Conservation (phyloP, 495 filamentous ascomycete species). For the Cudoniella acicularis region DNA sequence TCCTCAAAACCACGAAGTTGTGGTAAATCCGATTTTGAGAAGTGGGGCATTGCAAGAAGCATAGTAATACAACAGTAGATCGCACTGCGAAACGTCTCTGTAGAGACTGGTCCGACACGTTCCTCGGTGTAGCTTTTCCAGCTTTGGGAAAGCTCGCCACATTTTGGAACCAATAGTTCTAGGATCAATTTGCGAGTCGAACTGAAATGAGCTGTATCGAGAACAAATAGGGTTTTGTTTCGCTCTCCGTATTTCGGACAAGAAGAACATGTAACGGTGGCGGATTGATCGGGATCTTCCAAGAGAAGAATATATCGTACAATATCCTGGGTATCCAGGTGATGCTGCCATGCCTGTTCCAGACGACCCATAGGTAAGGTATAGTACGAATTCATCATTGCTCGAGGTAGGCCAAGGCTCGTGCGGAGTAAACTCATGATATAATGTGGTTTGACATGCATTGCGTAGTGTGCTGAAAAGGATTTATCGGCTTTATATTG, state of each 20-base stretch:
- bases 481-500: slow-evolving; percentile 19
- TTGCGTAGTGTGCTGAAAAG: slow-evolving; percentile 13
- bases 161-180: slow-evolving; percentile 44
- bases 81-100: slow-evolving; percentile 42
- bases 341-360: slow-evolving; percentile 34
- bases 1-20: slow-evolving; percentile 38
- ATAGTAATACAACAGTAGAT: slow-evolving; percentile 41
- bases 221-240: neutral
- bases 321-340: slow-evolving; percentile 21
- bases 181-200: slow-evolving; percentile 42
- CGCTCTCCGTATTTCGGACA: slow-evolving; percentile 7
- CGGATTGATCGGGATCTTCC: slow-evolving; percentile 8
- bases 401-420: slow-evolving; percentile 14
- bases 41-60: slow-evolving; percentile 38
- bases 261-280: slow-evolving; percentile 10
- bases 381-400: neutral
- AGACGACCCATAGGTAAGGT: slow-evolving; percentile 30
- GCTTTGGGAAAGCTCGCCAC: slow-evolving; percentile 39
- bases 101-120: slow-evolving; percentile 35
- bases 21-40: slow-evolving; percentile 35
- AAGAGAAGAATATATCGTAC: slow-evolving; percentile 25
- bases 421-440: slow-evolving; percentile 35
- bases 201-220: slow-evolving; percentile 28
- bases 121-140: slow-evolving; percentile 43
- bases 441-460: slow-evolving; percentile 27